phyloP scores from a whole-genome alignment of 495 filamentous ascomycete species.

The Cudoniella acicularis region DNA sequence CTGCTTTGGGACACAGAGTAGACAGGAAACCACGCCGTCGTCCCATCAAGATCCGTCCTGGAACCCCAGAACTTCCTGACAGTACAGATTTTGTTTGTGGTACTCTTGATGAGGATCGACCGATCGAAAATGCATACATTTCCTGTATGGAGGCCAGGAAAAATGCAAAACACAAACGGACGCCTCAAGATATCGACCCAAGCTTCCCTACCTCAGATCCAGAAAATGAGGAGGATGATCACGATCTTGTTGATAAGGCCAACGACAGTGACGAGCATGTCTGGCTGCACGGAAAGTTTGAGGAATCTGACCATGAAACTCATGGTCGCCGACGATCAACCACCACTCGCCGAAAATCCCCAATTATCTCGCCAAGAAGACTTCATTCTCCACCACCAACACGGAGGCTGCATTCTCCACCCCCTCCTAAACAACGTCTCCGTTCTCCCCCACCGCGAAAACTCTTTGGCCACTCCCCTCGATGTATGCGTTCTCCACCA shows the following conservation, averaged over 20 bases:
- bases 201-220: constrained; percentile 93
- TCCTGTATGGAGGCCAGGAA: constrained; percentile 78
- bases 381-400: constrained; percentile 35
- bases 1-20: constrained; percentile 24
- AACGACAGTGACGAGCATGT: constrained; percentile 54
- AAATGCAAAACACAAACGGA: constrained; percentile 68
- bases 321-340: constrained; percentile 36
- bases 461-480: constrained; percentile 64
- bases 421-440: constrained; percentile 34
- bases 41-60: constrained; percentile 60
- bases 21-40: constrained; percentile 28
- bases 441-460: constrained; percentile 55
- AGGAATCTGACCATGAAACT: constrained; percentile 40
- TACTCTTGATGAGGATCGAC: constrained; percentile 91
- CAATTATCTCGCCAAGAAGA: constrained; percentile 39
- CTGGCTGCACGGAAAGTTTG: constrained; percentile 56
- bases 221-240: constrained; percentile 71
- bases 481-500: constrained; percentile 63
- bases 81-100: constrained; percentile 98
- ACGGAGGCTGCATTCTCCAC: constrained; percentile 44
- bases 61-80: constrained; percentile 83
- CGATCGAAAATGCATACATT: constrained; percentile 89
- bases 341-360: constrained; percentile 36
- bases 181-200: constrained; percentile 95
- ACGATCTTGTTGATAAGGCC: constrained; percentile 50